Conservation (phyloP, 805 yeast species). For the Wickerhamomyces pijperi region DNA sequence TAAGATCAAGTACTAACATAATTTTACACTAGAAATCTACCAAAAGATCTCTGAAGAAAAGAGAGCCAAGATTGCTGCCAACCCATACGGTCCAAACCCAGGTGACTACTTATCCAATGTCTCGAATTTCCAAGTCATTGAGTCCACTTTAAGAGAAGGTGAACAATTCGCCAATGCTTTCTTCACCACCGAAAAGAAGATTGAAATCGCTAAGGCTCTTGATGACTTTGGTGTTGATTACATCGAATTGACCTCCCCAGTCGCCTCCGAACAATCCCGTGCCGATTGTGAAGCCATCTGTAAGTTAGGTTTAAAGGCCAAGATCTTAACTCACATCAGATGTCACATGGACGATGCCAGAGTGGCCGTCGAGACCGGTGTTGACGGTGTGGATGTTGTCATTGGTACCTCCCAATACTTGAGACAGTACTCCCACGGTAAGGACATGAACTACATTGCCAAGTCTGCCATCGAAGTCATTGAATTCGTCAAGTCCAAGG, state of each 20-base stretch:
- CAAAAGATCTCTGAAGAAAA: conserved; percentile 37
- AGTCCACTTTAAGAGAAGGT: conserved; percentile 94
- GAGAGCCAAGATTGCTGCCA: conserved; percentile 26
- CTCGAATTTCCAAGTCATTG: conserved; percentile 79
- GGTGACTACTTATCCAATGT: conserved; percentile 88
- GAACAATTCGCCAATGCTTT: conserved; percentile 98
- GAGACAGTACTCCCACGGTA: conserved; percentile 93
- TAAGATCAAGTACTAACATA: not conserved
- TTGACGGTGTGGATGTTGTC: conserved; percentile 97
- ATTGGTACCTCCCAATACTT: conserved; percentile 95
- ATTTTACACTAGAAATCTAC: conserved; percentile 13
- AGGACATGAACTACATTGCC: conserved; percentile 96
- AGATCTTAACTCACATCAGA: conserved; percentile 91
- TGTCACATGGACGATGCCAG: conserved; percentile 99
- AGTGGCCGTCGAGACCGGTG: conserved; percentile 96
- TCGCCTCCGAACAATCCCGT: conserved; percentile 91
- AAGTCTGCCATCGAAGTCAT: conserved; percentile 93
- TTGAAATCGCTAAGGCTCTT: conserved; percentile 92
- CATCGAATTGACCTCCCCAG: conserved; percentile 95
- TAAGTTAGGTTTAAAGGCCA: conserved; percentile 91
- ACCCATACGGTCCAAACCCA: conserved; percentile 96
- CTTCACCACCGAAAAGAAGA: conserved; percentile 87
- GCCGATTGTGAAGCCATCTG: conserved; percentile 96
- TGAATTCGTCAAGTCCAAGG: conserved; percentile 93
- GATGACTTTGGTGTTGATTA: conserved; percentile 98